A percentile compares a stretch with the other conserved stretches of the same genome.
Evolutionary conservation across 768 basidiomycete species (phyloP).

Genomic region (Ephemerocybe angulata): DNA sequence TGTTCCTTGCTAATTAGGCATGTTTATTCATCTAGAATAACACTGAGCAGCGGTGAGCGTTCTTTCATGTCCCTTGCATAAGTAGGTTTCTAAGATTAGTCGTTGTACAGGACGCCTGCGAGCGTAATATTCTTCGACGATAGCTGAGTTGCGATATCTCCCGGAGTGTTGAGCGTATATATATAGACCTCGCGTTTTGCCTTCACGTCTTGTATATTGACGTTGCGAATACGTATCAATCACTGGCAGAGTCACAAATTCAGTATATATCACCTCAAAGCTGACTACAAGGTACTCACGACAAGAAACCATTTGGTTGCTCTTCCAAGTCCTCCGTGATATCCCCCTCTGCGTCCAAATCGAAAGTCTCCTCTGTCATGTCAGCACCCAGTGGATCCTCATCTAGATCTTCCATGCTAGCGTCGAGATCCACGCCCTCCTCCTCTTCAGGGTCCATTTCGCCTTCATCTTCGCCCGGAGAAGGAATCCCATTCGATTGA

Average conservation of each 20-base stretch:
- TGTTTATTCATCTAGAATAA: neutral
- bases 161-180: neutral
- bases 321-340: slow-evolving; percentile 40
- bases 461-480: slow-evolving; percentile 1
- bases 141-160: neutral
- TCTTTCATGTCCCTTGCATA: neutral
- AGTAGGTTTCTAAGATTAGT: no score
- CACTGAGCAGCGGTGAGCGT: neutral
- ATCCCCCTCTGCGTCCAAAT: slow-evolving; percentile 30
- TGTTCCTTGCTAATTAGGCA: neutral
- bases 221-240: neutral
- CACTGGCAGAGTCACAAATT: no score
- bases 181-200: neutral
- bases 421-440: slow-evolving; percentile 54
- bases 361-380: slow-evolving; percentile 38
- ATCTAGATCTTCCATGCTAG: slow-evolving; percentile 58
- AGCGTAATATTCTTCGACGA: slow-evolving; percentile 3
- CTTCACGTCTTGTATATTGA: neutral
- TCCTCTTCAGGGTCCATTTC: slow-evolving; percentile 17
- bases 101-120: slow-evolving; percentile 3
- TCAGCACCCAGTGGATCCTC: slow-evolving; percentile 42
- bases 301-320: slow-evolving; percentile 22
- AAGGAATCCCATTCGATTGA: neutral
- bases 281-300: neutral
- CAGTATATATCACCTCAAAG: neutral